These are phyloP conservation scores for Adansonia gregorii DNA, from an alignment of 441 rosid species.

Conservation along the genomic window DNA sequence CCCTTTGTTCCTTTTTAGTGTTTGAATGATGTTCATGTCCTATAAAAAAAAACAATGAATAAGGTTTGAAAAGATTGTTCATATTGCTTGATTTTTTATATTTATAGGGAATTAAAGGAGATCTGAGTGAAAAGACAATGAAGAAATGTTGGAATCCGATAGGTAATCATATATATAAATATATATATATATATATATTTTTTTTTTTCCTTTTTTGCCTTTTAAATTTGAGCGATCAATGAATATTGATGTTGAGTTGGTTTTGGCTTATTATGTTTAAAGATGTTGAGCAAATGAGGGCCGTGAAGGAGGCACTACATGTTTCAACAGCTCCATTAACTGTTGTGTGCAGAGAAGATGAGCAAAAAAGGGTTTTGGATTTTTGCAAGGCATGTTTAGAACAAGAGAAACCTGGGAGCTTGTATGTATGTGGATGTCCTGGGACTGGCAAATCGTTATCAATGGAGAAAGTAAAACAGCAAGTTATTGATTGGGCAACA, in stretches of 20 bases:
- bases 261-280: conserved; percentile 8
- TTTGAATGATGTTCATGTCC: not conserved
- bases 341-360: conserved; percentile 67
- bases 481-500: conserved; percentile 59
- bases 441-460: conserved; percentile 89
- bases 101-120: conserved; percentile 47
- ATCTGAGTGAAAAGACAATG: conserved; percentile 19
- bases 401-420: conserved; percentile 68
- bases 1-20: not conserved
- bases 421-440: conserved; percentile 79
- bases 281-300: conserved; percentile 66
- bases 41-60: not conserved
- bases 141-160: conserved; percentile 62
- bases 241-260: not conserved
- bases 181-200: too few species aligned
- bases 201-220: not conserved
- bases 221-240: not conserved
- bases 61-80: not conserved
- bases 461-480: conserved; percentile 66
- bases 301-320: conserved; percentile 65
- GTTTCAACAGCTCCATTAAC: conserved; percentile 65
- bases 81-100: not conserved
- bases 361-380: conserved; percentile 59
- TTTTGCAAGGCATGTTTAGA: conserved; percentile 62
- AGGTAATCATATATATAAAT: conserved; percentile 40